These are phyloP conservation scores for Psilocybe subaeruginosa DNA, from an alignment of 768 basidiomycete genomes.

Conservation along the genomic window DNA sequence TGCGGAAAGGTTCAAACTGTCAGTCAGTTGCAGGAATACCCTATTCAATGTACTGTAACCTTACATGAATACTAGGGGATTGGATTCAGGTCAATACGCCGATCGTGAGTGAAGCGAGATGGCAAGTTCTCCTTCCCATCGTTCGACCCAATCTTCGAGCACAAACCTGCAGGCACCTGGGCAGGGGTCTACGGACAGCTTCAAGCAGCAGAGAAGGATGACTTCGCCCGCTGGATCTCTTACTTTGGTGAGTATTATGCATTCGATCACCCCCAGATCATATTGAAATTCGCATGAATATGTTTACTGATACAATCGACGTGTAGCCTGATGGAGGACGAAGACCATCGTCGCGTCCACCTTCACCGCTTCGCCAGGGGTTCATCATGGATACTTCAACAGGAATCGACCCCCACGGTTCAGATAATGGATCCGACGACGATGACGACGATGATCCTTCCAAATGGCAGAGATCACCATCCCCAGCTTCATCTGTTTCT, in stretches of 20 bases:
- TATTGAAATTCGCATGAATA: neutral
- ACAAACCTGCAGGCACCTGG: constrained; percentile 22
- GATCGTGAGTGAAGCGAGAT: constrained; percentile 1
- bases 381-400: constrained; percentile 58
- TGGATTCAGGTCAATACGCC: too few species aligned
- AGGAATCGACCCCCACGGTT: constrained; percentile 39
- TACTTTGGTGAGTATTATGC: constrained; percentile 29
- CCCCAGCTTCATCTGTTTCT: constrained; percentile 72
- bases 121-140: constrained; percentile 22
- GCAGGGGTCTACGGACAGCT: constrained; percentile 12
- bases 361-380: constrained; percentile 74
- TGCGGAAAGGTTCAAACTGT: neutral
- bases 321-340: constrained; percentile 41
- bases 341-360: constrained; percentile 52
- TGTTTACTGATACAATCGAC: constrained; percentile 1
- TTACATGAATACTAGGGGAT: neutral
- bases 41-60: neutral
- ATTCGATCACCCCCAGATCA: neutral
- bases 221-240: constrained; percentile 37
- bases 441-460: constrained; percentile 41
- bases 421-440: constrained; percentile 41
- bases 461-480: constrained; percentile 50
- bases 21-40: neutral
- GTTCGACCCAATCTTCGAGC: constrained; percentile 19
- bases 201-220: constrained; percentile 32